phyloP scores from a whole-genome alignment of 163 green algal genomes.

The Chloromonas sp. region DNA sequence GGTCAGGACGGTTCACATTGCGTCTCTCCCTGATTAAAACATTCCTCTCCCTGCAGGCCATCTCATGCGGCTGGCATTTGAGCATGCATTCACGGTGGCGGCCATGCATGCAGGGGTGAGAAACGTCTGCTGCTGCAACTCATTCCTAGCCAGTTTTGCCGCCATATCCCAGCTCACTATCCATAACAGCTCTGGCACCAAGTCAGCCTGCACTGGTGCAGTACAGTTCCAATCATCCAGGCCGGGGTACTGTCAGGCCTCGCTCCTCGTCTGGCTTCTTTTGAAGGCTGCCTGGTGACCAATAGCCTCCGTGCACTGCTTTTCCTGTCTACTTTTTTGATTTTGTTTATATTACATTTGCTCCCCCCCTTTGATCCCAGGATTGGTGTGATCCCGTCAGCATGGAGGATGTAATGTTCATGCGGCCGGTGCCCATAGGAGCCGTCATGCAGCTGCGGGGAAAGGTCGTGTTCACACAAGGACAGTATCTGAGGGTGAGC shows the following conservation, averaged over 20 bases:
- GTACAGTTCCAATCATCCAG: too few species aligned
- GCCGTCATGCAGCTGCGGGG: slow-evolving; percentile 21
- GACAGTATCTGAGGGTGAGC: background rate
- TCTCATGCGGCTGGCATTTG: slow-evolving; percentile 19
- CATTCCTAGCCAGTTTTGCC: too few species aligned
- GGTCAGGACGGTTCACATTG: too few species aligned
- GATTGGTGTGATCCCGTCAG: slow-evolving; percentile 8
- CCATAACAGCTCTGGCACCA: too few species aligned
- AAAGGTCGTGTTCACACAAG: slow-evolving; percentile 10
- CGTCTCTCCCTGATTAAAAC: too few species aligned
- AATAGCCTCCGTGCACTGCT: too few species aligned
- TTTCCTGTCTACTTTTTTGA: too few species aligned
- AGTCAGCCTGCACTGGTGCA: too few species aligned
- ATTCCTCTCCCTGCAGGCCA: slow-evolving; percentile 1
- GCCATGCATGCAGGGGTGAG: slow-evolving; percentile 15
- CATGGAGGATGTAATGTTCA: slow-evolving; percentile 26
- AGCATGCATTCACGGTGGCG: background rate
- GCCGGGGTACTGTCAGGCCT: too few species aligned
- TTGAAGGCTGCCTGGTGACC: too few species aligned
- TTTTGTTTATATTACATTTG: background rate
- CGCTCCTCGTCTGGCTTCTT: too few species aligned
- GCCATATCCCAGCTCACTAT: too few species aligned
- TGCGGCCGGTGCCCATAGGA: slow-evolving; percentile 20
- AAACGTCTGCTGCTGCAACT: slow-evolving; percentile 2
- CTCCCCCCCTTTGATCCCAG: background rate